Percentiles rank a stretch among this genome's conserved stretches.
Evolutionary conservation across 2,329 filamentous ascomycete species (phyloP).

Genomic region (Talaromyces atroroseus): DNA sequence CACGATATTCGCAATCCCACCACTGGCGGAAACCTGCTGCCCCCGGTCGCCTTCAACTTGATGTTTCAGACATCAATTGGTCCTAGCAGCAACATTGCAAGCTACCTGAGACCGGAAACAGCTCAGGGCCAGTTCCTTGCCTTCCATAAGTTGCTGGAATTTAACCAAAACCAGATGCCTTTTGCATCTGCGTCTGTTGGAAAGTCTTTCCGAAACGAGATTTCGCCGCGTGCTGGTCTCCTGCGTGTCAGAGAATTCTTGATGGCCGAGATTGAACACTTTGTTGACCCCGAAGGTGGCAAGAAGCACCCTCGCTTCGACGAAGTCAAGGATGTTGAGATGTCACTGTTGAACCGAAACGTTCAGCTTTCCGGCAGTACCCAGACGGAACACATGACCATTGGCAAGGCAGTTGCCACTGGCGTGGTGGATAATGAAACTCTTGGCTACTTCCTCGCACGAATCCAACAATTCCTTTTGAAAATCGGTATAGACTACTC

Average conservation of each 20-base stretch:
- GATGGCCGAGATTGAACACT: conserved; percentile 99
- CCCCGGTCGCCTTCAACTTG: conserved; percentile 90
- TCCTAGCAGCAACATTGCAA: conserved; percentile 78
- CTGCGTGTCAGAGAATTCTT: conserved; percentile 93
- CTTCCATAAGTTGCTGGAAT: conserved; percentile 92
- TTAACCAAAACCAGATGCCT: conserved; percentile 91
- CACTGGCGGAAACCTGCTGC: conserved; percentile 68
- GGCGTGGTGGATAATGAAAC: conserved; percentile 94
- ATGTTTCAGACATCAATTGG: conserved; percentile 98
- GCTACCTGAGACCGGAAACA: conserved; percentile 87
- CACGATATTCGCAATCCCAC: conserved; percentile 84
- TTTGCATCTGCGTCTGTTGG: conserved; percentile 96
- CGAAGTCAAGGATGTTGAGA: conserved; percentile 76
- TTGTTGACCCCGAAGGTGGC: conserved; percentile 86
- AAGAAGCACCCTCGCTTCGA: conserved; percentile 90
- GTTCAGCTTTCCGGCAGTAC: conserved; percentile 86
- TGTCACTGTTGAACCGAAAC: conserved; percentile 76
- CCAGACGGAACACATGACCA: conserved; percentile 62
- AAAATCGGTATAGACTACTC: conserved; percentile 80
- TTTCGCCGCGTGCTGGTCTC: conserved; percentile 85
- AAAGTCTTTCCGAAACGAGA: conserved; percentile 97
- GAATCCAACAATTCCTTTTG: conserved; percentile 84
- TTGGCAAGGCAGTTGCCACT: conserved; percentile 78
- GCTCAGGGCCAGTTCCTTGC: conserved; percentile 98
- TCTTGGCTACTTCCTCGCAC: conserved; percentile 91